Base-by-base conservation (phyloP, 31 red algal genomes). In the Odonthalia washingtoniensis region DNA sequence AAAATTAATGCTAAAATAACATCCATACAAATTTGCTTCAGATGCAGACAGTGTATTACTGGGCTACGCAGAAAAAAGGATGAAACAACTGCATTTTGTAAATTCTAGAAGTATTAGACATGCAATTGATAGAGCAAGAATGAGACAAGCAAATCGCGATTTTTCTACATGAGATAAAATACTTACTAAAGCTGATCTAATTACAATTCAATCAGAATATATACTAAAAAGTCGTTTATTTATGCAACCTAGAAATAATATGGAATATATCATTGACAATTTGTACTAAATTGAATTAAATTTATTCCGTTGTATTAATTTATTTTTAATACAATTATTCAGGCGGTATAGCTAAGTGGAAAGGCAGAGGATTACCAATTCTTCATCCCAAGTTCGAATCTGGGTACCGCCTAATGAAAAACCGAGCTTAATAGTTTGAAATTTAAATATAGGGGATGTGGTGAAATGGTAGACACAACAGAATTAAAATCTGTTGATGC, bases 61-160 rank as follows among this genome's bases (percentile, higher is more conserved):
- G 53, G 74, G 82, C 21, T 98, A 95, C 76, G 81, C 95, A 74
- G 80, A 89, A 65, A 98, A 93, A 84, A 85, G 96, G 44, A 98
- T 95, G 93, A 31, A 73, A 17, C 86, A 95, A 90, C 93, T 93
- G 4, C 95, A 95, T 85, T 98, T 98, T 85, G 95, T 93, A 12
- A 98, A 95, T 75, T 93, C 96, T 9, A 70, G 93, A 84, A 95
- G 89, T 80, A 90, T 98, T 37, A 82, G 93, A 27, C 95, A 95
- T 82, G 90, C 93, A 14, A 80, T 98, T n/a, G 93, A 95, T 57
- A 91, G 96, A 46, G 96, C 96, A 28, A 82, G 96, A 44, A 98
- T 98, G 96, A 86, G 89, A 34, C 9, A 70, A 70, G 16, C 66
- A 27, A 70, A 70, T 37, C 9, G 66, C 9, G 31, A 6, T 21